Evolutionary conservation across 495 filamentous ascomycete genomes (phyloP), one percentile per base, ranked within the genome.

Genomic region (Sordaria brevicollis): DNA sequence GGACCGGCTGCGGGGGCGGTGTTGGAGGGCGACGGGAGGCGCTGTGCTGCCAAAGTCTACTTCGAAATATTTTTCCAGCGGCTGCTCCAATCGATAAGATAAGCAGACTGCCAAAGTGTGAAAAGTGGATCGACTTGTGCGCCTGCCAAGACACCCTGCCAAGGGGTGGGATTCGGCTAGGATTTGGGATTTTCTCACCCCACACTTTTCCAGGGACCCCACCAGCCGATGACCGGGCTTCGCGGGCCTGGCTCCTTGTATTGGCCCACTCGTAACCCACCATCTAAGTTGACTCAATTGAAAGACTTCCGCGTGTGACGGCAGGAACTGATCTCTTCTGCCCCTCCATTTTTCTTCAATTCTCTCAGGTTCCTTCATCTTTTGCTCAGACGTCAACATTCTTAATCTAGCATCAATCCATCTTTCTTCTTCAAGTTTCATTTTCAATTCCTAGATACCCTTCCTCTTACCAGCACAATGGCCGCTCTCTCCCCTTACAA

Each of bases 401-500:
- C 19, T 54, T 54, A 9, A 5, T 49, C 41, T 49, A 9, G 19
- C 8, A 21, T 49, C 41, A 4, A 9, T 41, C 38, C 38, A 19
- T 8, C n/a, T 25, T 43, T n/a, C 29, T 19, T 66, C 19, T 66
- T 66, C 38, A 17, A 38, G 19, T 25, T 43, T 25, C n/a, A 17
- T 10, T 25, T 31, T 25, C 29, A 31, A 37, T 43, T 36, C 67
- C 31, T 35, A 67, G 11, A 36, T 34, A 21, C 67, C 66, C 21
- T n/a, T 38, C n/a, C 66, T 68, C 35, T 49, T 35, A 37, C 31
- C 41, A 36, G 21, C 68, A 70, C 66, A 74, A 80, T 73, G 72
- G 41, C 71, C 62, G 13, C 68, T 25, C 83, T 88, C 69, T 73
- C 85, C 17, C 73, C 79, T 49, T 87, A 85, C 78, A 89, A 89